phyloP scores from a whole-genome alignment of 2,329 filamentous ascomycete species.

The Thelonectria blattea region DNA sequence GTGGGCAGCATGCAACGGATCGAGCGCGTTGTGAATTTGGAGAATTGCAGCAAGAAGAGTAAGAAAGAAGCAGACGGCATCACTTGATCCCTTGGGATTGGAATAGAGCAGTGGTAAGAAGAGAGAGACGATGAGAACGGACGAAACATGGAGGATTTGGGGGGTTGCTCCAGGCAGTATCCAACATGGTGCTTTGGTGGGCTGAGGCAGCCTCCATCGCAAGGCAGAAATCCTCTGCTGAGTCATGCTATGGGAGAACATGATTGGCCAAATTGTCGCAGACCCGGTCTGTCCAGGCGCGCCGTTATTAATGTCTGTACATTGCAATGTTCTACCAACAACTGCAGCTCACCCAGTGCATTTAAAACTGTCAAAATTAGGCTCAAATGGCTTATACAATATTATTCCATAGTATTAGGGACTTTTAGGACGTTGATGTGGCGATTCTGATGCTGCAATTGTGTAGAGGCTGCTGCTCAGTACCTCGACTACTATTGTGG shows the following conservation, averaged over 20 bases:
- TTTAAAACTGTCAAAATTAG: background rate
- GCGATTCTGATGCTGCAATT: background rate
- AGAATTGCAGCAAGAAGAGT: background rate
- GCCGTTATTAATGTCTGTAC: background rate
- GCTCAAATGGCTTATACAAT: background rate
- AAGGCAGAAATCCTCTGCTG: slow-evolving; percentile 16
- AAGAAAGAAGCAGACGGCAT: background rate
- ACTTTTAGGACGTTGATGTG: no score
- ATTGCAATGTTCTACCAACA: background rate
- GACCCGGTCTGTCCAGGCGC: background rate
- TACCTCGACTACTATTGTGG: background rate
- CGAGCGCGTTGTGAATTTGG: background rate
- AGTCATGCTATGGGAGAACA: background rate
- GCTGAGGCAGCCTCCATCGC: slow-evolving; percentile 8
- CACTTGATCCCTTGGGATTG: background rate
- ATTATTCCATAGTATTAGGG: background rate
- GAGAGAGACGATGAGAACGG: slow-evolving; percentile 2
- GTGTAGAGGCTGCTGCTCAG: background rate
- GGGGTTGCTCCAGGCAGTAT: slow-evolving; percentile 17
- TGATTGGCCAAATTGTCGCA: background rate
- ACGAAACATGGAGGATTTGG: background rate
- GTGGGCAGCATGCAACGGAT: background rate
- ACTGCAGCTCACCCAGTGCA: no score
- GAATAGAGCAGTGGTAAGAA: background rate
- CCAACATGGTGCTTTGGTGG: slow-evolving; percentile 5